phyloP scores from a whole-genome alignment of 2,329 filamentous ascomycete species.

The Hymenoscyphus infarciens region DNA sequence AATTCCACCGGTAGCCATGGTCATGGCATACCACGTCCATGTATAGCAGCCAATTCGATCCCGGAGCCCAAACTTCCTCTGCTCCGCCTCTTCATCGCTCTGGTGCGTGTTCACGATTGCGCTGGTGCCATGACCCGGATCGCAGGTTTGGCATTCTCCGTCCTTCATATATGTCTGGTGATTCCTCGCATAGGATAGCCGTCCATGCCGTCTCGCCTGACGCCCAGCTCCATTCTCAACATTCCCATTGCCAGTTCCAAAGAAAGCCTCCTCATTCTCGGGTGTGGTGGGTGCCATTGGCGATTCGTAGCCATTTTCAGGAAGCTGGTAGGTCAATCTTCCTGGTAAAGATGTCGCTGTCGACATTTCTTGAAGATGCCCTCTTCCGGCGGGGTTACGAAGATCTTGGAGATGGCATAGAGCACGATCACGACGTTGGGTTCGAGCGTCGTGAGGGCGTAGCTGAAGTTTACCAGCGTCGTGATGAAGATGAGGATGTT shows the following conservation, averaged over 20 bases:
- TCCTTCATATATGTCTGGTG: not conserved
- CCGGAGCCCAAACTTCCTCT: constrained; percentile 41
- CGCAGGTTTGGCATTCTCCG: not conserved
- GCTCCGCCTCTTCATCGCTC: constrained; percentile 28
- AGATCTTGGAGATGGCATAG: constrained; percentile 48
- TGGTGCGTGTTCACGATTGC: not conserved
- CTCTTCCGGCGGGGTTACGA: constrained; percentile 46
- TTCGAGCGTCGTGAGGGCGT: constrained; percentile 48
- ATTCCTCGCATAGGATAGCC: not conserved
- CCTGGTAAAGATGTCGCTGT: constrained; percentile 30
- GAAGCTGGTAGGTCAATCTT: constrained; percentile 21
- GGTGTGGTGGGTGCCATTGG: constrained; percentile 30
- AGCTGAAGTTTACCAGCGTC: constrained; percentile 50
- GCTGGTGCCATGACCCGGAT: not conserved
- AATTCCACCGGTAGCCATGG: constrained; percentile 53
- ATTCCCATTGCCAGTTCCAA: constrained; percentile 8
- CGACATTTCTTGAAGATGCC: constrained; percentile 39
- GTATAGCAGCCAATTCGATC: constrained; percentile 51
- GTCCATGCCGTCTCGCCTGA: not conserved
- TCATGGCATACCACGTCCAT: constrained; percentile 74
- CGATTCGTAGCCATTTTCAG: constrained; percentile 38
- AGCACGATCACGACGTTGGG: constrained; percentile 45
- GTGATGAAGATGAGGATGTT: constrained; percentile 52
- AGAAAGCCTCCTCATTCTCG: constrained; percentile 9
- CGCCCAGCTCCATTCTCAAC: constrained; percentile 4